A percentile compares a stretch with the other conserved stretches of the same genome.
phyloP scores from a whole-genome alignment of 2,329 filamentous ascomycete species.

The Microdochium trichocladiopsis region DNA sequence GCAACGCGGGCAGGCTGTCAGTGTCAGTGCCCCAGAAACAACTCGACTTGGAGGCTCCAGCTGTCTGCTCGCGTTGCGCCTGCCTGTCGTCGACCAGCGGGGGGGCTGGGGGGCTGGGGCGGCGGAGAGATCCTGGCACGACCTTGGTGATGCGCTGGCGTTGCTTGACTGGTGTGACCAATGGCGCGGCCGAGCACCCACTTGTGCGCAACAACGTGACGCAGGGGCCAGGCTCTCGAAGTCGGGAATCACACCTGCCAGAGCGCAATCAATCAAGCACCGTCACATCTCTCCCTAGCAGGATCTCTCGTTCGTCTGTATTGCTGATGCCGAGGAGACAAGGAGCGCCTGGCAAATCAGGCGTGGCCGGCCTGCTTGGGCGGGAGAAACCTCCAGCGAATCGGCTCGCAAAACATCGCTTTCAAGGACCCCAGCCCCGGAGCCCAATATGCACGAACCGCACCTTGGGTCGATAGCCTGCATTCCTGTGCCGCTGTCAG shows the following conservation, averaged over 20 bases:
- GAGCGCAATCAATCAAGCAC: too few relatives aligned
- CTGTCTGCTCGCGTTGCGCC: background rate
- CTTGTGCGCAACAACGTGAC: background rate
- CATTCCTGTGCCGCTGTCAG: too few relatives aligned
- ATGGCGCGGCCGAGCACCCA: background rate
- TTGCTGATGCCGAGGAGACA: too few relatives aligned
- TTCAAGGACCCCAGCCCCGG: background rate
- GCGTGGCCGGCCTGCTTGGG: too few relatives aligned
- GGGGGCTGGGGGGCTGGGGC: background rate
- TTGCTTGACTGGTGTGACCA: background rate
- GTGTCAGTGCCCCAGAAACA: too few relatives aligned
- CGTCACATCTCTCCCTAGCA: too few relatives aligned
- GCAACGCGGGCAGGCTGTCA: too few relatives aligned
- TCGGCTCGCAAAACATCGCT: background rate
- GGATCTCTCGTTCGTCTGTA: too few relatives aligned
- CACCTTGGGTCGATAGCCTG: too few relatives aligned
- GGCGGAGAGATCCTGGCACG: background rate
- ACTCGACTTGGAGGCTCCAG: too few relatives aligned
- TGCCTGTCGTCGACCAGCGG: background rate
- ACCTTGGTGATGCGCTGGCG: constrained; percentile 1
- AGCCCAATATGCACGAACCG: background rate
- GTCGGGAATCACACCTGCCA: too few relatives aligned
- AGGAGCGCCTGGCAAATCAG: too few relatives aligned
- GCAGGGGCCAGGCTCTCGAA: background rate
- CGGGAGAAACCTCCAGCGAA: background rate